Base-by-base conservation (phyloP, 164 flowering plant species). In the Tetrastigma voinierianum region DNA sequence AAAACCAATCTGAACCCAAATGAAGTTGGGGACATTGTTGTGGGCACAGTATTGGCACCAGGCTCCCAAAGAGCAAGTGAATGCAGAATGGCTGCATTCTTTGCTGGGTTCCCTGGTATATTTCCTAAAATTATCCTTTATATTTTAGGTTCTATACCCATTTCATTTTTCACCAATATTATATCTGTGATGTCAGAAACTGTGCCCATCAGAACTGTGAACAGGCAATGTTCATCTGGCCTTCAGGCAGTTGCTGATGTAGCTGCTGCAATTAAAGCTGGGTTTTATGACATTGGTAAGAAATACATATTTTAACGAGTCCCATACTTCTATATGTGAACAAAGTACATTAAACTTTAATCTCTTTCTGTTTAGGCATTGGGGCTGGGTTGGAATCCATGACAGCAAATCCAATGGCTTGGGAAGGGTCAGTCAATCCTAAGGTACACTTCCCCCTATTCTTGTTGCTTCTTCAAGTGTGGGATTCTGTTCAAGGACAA, bases 231-330 rank as follows among this genome's bases (percentile, higher is more conserved):
- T 70, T 88, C 99, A 32, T 96, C 99, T 55, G 99, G 99, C n/a
- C 96, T 96, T 66, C 99, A 96, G 71, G 99, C 98, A 23, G 98
- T 93, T 76, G 99, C 97, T 61, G 99, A 96, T 85, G 99, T 96
- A 23, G 99, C 96, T 81, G 97, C 99, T n/a, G 86, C 91, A 57
- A 96, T 96, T 53, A 93, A 77, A 80, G 97, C 99, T 68, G 99
- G 99, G 40, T 96, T 88, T 73, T 96, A 96, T 83, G 95, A 96
- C 57, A 91, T 96, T 53, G 99, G 99, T 96, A 69, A 64, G 78
- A 11, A 25, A 9, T 10, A 17, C 19, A 13, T 61, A 21, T 16
- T 51, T 67, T 59, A 46, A 32, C 6, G 40, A 32, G 40, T 14
- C 8, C 44, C 15, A 48, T 43, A 9, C 17, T n/a, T 60, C 16